Conservation (phyloP, 1,284 basidiomycete species). For the Malassezia vespertilionis region DNA sequence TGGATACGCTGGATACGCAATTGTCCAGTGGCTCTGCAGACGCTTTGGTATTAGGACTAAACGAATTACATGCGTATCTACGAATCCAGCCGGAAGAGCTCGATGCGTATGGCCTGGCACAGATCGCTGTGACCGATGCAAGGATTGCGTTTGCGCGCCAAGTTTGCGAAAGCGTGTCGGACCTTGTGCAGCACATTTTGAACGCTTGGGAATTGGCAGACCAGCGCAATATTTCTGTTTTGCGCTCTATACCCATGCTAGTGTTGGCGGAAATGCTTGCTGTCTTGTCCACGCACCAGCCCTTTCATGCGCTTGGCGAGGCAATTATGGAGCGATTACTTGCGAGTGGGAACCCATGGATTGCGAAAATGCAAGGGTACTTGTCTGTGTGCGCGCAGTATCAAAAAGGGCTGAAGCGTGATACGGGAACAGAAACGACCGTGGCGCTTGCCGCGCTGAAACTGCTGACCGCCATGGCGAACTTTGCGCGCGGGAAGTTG, state of each 20-base stretch:
- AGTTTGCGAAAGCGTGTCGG: constrained; percentile 1
- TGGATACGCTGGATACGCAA: constrained; percentile 3
- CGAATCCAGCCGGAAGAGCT: constrained; percentile 7
- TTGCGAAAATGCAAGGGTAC: constrained; percentile 25
- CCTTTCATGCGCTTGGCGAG: constrained; percentile 31
- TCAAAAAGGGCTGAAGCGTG: constrained; percentile 14
- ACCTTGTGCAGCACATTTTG: constrained; percentile 8
- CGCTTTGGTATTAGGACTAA: constrained; percentile 7
- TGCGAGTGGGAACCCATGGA: constrained; percentile 24
- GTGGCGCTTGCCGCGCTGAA: constrained; percentile 24
- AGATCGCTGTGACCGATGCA: constrained; percentile 10
- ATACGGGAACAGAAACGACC: constrained; percentile 16
- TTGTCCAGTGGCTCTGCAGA: constrained; percentile 17
- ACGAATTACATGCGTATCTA: constrained; percentile 2
- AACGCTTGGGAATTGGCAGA: constrained; percentile 21
- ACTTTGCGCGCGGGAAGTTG: constrained; percentile 28
- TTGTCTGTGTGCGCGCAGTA: constrained; percentile 19
- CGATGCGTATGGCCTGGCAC: constrained; percentile 7
- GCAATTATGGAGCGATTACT: constrained; percentile 26
- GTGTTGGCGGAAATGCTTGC: constrained; percentile 34
- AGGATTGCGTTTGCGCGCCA: constrained; percentile 8
- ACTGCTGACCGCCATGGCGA: constrained; percentile 27
- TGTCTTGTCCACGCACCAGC: constrained; percentile 34
- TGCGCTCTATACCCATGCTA: constrained; percentile 31
- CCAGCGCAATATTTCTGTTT: constrained; percentile 13